A percentile compares a stretch with the other conserved stretches of the same genome.
Evolutionary conservation across 306 rosid genomes (phyloP).

Genomic region (Luffa aegyptiaca): DNA sequence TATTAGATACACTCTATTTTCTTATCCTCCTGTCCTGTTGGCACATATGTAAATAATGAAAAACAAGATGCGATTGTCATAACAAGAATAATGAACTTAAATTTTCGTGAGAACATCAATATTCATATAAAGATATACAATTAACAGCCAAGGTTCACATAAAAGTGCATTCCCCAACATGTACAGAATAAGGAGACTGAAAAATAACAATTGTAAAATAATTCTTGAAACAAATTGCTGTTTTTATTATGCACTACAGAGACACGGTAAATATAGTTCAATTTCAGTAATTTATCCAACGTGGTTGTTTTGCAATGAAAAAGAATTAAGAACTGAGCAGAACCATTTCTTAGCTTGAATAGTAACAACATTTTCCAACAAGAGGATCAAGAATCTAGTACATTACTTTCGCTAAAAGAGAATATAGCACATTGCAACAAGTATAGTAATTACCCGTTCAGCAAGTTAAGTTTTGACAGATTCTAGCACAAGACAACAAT

Average conservation of each 20-base stretch:
- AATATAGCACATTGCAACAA: background rate
- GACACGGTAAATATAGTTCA: background rate
- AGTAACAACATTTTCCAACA: background rate
- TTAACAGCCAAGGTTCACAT: background rate
- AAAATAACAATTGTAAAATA: background rate
- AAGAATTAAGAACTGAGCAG: background rate
- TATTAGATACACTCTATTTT: background rate
- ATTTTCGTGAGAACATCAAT: background rate
- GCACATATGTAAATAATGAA: background rate
- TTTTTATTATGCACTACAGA: background rate
- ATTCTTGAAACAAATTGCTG: background rate
- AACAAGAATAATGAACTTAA: background rate
- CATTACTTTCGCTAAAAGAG: background rate
- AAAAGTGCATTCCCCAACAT: background rate
- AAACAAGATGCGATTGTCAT: background rate
- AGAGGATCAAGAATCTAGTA: background rate
- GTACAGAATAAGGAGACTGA: background rate
- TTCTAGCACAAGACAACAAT: background rate
- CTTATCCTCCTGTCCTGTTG: background rate
- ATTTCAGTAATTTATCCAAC: background rate
- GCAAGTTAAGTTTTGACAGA: constrained; percentile 3
- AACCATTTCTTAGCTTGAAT: background rate
- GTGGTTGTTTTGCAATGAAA: background rate
- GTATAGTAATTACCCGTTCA: background rate
- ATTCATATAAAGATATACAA: background rate